Evolutionary conservation across 2,329 filamentous ascomycete species (phyloP).

Genomic region (Claviceps fusiformis): DNA sequence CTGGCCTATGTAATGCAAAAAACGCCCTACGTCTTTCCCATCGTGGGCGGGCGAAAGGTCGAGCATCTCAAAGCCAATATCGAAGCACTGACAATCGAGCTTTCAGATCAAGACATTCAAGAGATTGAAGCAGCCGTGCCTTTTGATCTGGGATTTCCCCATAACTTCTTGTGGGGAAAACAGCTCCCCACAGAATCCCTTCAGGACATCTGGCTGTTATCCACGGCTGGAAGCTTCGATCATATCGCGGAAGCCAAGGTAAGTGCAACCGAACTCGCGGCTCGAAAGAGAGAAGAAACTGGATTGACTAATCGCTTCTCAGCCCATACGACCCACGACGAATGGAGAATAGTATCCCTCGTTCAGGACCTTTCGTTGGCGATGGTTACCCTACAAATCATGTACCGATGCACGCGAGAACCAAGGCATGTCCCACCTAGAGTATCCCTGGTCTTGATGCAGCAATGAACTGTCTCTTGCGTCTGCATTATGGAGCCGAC

Average conservation of each 20-base stretch:
- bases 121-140: conserved; percentile 48
- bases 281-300: not conserved
- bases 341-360: conserved; percentile 28
- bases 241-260: conserved; percentile 31
- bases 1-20: conserved; percentile 64
- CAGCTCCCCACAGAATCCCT: conserved; percentile 21
- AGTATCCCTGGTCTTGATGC: not conserved
- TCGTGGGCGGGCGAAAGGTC: conserved; percentile 56
- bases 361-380: conserved; percentile 17
- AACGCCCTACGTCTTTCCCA: conserved; percentile 58
- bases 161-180: conserved; percentile 39
- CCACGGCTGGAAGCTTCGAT: conserved; percentile 35
- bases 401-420: not conserved
- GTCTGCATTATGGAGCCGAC: not conserved
- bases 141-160: conserved; percentile 56
- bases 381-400: conserved; percentile 15
- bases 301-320: not conserved
- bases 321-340: conserved; percentile 29
- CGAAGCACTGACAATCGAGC: conserved; percentile 46
- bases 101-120: conserved; percentile 48
- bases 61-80: conserved; percentile 60
- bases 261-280: conserved; percentile 3
- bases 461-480: not conserved
- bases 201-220: conserved; percentile 29
- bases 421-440: not conserved